A percentile compares a stretch with the other conserved stretches of the same genome.
phyloP scores from a whole-genome alignment of 345 rosid species.

The Melastoma malabathricum region DNA sequence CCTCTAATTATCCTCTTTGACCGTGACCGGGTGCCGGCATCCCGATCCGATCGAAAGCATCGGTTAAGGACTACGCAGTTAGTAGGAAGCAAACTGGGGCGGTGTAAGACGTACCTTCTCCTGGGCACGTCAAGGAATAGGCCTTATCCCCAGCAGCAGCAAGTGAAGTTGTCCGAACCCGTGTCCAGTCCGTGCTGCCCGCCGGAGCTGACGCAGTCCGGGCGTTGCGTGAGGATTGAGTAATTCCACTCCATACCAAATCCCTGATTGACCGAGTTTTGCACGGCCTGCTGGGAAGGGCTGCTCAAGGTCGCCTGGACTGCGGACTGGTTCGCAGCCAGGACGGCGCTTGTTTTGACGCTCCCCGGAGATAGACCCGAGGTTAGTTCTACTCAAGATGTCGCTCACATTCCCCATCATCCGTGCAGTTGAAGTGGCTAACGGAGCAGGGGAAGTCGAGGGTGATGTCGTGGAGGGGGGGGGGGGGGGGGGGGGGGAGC shows the following conservation, averaged over 20 bases:
- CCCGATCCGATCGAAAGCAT: too few species aligned
- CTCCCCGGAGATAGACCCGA: not conserved
- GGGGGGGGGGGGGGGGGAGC: too few species aligned
- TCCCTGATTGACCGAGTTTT: constrained; percentile 1
- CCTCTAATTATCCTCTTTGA: too few species aligned
- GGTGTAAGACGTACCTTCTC: not conserved
- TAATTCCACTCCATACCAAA: constrained; percentile 5
- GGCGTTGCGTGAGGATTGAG: too few species aligned
- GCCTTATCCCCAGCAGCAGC: not conserved
- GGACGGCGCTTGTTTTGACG: not conserved
- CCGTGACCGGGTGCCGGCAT: too few species aligned
- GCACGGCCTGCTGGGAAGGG: not conserved
- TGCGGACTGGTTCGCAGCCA: not conserved
- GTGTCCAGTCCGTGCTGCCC: constrained; percentile 1
- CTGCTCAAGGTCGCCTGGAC: not conserved
- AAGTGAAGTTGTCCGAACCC: not conserved
- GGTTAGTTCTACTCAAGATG: not conserved
- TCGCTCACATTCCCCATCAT: not conserved
- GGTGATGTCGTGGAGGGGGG: not conserved
- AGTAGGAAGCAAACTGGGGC: not conserved
- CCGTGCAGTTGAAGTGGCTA: not conserved
- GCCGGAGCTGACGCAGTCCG: not conserved
- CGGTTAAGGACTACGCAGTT: too few species aligned
- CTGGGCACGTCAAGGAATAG: not conserved
- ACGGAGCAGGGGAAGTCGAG: not conserved